These are phyloP conservation scores for Chlorophyllum brunneum DNA, from an alignment of 768 basidiomycete genomes.

Conservation along the genomic window DNA sequence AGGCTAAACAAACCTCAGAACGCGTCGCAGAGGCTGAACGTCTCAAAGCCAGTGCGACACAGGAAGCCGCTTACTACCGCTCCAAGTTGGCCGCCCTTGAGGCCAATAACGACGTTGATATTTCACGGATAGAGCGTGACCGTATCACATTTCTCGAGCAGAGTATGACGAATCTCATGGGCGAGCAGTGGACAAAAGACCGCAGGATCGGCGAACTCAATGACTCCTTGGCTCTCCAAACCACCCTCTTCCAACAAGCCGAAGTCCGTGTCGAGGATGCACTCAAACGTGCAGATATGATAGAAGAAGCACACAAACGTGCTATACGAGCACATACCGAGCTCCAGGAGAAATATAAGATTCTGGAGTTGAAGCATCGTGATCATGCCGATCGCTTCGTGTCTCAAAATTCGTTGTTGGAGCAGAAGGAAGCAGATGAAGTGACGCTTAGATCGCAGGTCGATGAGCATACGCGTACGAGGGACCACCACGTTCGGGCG, in stretches of 20 bases:
- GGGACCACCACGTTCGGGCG: slow-evolving; percentile 83
- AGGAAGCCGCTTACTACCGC: slow-evolving; percentile 95
- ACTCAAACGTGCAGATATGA: slow-evolving; percentile 66
- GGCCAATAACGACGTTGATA: slow-evolving; percentile 57
- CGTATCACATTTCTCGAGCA: slow-evolving; percentile 73
- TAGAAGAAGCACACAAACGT: slow-evolving; percentile 66
- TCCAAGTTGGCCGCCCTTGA: slow-evolving; percentile 92
- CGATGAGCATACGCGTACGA: slow-evolving; percentile 63
- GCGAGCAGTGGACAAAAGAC: slow-evolving; percentile 63
- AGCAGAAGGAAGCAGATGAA: slow-evolving; percentile 80
- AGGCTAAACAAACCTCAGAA: slow-evolving; percentile 74
- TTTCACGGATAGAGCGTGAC: slow-evolving; percentile 71
- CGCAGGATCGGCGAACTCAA: slow-evolving; percentile 67
- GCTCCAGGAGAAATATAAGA: slow-evolving; percentile 59
- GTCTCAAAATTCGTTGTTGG: slow-evolving; percentile 64
- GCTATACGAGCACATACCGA: slow-evolving; percentile 62
- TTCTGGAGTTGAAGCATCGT: slow-evolving; percentile 60
- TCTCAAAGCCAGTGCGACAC: slow-evolving; percentile 69
- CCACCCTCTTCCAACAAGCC: slow-evolving; percentile 73
- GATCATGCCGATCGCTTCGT: slow-evolving; percentile 77
- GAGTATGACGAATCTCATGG: slow-evolving; percentile 56
- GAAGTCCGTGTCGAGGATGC: slow-evolving; percentile 77
- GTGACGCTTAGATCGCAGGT: slow-evolving; percentile 59
- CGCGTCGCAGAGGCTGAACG: slow-evolving; percentile 79
- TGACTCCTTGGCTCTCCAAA: slow-evolving; percentile 73